Evolutionary conservation across 2,329 filamentous ascomycete species (phyloP).

Genomic region (Xylariales sp.): DNA sequence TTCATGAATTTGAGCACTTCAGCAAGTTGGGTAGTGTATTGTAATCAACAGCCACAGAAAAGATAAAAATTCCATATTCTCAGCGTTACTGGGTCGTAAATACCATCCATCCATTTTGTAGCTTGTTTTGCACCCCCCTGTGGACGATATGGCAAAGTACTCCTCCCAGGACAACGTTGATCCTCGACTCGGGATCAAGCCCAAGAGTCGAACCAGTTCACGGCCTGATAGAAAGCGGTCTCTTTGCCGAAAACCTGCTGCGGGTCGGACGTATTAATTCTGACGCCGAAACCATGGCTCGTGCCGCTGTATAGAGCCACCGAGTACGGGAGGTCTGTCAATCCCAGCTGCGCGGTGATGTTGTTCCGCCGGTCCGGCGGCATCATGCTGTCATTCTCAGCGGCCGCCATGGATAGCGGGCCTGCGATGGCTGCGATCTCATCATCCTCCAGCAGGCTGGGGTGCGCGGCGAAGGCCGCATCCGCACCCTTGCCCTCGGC

Average conservation of each 20-base stretch:
- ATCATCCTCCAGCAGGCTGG: slow-evolving; percentile 52
- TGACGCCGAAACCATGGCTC: slow-evolving; percentile 69
- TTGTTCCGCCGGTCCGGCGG: slow-evolving; percentile 48
- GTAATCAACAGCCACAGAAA: too few species aligned
- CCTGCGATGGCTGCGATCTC: slow-evolving; percentile 55
- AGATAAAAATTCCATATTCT: too few species aligned
- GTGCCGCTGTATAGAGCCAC: slow-evolving; percentile 66
- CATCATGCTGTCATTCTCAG: slow-evolving; percentile 59
- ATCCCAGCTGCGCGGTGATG: slow-evolving; percentile 55
- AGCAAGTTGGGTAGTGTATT: too few species aligned
- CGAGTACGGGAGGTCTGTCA: slow-evolving; percentile 56
- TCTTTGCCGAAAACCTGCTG: slow-evolving; percentile 68
- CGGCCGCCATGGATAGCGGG: slow-evolving; percentile 59
- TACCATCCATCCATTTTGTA: too few species aligned
- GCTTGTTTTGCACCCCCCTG: too few species aligned
- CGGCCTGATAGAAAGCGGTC: slow-evolving; percentile 71
- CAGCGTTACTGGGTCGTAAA: too few species aligned
- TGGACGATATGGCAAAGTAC: too few species aligned
- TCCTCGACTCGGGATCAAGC: too few species aligned
- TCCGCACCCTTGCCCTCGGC: slow-evolving; percentile 47
- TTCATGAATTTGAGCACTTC: too few species aligned
- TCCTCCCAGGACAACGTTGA: too few species aligned
- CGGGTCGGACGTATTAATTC: slow-evolving; percentile 51
- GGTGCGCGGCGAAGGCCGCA: slow-evolving; percentile 61
- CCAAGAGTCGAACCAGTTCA: slow-evolving; percentile 67